Evolutionary conservation across 1,284 basidiomycete genomes (phyloP).

Genomic region (Ganoderma lucidum): DNA sequence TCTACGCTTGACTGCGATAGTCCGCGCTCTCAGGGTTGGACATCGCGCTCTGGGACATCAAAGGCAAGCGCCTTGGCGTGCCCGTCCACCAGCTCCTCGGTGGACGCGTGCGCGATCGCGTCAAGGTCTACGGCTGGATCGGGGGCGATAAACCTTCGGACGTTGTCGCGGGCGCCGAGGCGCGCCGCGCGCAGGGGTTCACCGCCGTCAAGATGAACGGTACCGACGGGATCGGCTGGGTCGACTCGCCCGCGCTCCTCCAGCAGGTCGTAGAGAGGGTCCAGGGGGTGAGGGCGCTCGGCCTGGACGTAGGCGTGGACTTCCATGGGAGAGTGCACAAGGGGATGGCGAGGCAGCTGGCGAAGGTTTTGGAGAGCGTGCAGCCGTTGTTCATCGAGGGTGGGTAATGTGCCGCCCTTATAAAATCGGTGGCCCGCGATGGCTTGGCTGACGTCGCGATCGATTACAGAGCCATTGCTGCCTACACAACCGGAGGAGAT

Average conservation of each 20-base stretch:
- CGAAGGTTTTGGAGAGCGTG: slow-evolving; percentile 69
- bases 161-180: slow-evolving; percentile 66
- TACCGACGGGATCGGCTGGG: slow-evolving; percentile 58
- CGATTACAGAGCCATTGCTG: slow-evolving; percentile 63
- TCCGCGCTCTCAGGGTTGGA: slow-evolving; percentile 63
- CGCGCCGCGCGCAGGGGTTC: slow-evolving; percentile 75
- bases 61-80: slow-evolving; percentile 80
- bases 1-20: slow-evolving; percentile 32
- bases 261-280: slow-evolving; percentile 68
- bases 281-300: slow-evolving; percentile 67
- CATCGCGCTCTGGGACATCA: slow-evolving; percentile 77
- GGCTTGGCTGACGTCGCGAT: neutral
- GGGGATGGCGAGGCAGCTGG: slow-evolving; percentile 82
- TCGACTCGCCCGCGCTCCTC: slow-evolving; percentile 59
- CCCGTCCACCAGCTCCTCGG: slow-evolving; percentile 81
- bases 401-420: slow-evolving; percentile 20
- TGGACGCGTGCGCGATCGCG: slow-evolving; percentile 69
- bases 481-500: slow-evolving; percentile 75
- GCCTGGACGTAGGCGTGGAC: slow-evolving; percentile 71
- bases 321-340: slow-evolving; percentile 77
- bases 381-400: slow-evolving; percentile 80
- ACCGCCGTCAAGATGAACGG: slow-evolving; percentile 85
- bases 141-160: slow-evolving; percentile 77
- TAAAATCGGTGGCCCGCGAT: neutral
- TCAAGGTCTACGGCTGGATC: slow-evolving; percentile 75